Conservation (phyloP, 176 grass and related monocot genomes). For the Triticum timopheevii region DNA sequence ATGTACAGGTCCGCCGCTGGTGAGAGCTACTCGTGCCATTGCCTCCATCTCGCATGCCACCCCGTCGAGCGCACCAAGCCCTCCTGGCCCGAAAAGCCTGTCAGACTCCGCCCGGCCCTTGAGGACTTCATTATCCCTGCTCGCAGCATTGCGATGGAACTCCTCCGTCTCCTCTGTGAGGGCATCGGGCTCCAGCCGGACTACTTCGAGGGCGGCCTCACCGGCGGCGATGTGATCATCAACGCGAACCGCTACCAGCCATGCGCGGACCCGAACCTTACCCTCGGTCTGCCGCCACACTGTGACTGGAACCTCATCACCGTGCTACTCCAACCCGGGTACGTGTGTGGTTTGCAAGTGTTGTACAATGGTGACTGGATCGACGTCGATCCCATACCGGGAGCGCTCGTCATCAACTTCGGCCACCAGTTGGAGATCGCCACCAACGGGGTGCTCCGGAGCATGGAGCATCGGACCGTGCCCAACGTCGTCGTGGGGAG, state of each 20-base stretch:
- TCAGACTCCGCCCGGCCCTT: conserved; percentile 20
- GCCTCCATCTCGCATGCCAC: conserved; percentile 55
- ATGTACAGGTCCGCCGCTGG: conserved; percentile 33
- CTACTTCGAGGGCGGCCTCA: conserved; percentile 19
- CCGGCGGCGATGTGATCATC: conserved; percentile 13
- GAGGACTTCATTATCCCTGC: conserved; percentile 44
- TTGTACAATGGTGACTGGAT: conserved; percentile 30
- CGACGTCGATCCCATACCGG: conserved; percentile 22
- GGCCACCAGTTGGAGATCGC: conserved; percentile 60
- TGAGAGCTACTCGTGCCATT: conserved; percentile 53
- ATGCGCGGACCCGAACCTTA: conserved; percentile 19
- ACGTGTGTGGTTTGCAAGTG: conserved; percentile 40
- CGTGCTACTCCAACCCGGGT: conserved; percentile 38
- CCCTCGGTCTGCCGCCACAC: background rate
- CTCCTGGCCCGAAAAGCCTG: conserved; percentile 58
- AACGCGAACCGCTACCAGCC: conserved; percentile 46
- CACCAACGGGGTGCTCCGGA: conserved; percentile 53
- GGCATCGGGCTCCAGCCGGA: conserved; percentile 30
- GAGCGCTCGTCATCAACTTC: conserved; percentile 44
- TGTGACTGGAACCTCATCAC: conserved; percentile 21
- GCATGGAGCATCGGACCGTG: conserved; percentile 45
- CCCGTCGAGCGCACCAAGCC: conserved; percentile 22
- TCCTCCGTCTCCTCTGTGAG: conserved; percentile 30
- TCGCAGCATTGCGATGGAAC: conserved; percentile 42
- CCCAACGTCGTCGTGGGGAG: conserved; percentile 20